Evolutionary conservation across 2,329 filamentous ascomycete species (phyloP).

Genomic region (Colletotrichum zoysiae): DNA sequence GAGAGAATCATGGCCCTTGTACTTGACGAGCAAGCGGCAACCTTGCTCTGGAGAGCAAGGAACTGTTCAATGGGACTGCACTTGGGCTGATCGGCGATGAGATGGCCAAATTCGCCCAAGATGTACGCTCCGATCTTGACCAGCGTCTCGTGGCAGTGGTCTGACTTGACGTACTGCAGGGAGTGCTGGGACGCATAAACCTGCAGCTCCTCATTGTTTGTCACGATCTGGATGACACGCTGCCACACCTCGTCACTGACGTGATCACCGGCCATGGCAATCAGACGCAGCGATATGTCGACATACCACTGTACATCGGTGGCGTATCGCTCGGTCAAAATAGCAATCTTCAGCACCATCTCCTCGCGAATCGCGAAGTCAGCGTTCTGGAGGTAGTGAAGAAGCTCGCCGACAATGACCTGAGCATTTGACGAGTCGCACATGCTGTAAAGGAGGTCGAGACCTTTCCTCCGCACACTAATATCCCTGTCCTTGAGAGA

Average conservation of each 20-base stretch:
- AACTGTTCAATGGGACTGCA: conserved; percentile 99
- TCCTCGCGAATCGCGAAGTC: conserved; percentile 99
- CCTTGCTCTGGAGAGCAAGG: conserved; percentile 89
- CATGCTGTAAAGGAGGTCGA: conserved; percentile 99
- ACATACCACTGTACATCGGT: conserved; percentile 99
- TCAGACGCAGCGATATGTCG: conserved; percentile 92
- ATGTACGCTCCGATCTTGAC: conserved; percentile 98
- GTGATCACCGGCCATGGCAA: conserved; percentile 97
- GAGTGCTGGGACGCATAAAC: conserved; percentile 96
- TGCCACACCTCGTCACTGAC: conserved; percentile 99
- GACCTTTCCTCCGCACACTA: conserved; percentile 93
- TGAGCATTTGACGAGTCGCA: conserved; percentile 96
- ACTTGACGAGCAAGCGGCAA: conserved; percentile 87
- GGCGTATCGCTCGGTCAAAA: conserved; percentile 97
- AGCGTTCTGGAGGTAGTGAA: conserved; percentile 94
- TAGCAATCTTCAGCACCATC: conserved; percentile 99
- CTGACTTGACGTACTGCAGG: conserved; percentile 89
- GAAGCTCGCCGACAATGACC: conserved; percentile 90
- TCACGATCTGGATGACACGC: conserved; percentile 97
- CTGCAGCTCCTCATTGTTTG: conserved; percentile 98
- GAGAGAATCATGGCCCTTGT: conserved; percentile 95
- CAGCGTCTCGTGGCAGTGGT: conserved; percentile 95
- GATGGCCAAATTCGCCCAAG: conserved; percentile 94
- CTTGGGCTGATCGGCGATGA: conserved; percentile 91
- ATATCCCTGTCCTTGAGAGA: conserved; percentile 97